phyloP scores from a whole-genome alignment of 768 basidiomycete genomes.

The Amanita subjunquillea region DNA sequence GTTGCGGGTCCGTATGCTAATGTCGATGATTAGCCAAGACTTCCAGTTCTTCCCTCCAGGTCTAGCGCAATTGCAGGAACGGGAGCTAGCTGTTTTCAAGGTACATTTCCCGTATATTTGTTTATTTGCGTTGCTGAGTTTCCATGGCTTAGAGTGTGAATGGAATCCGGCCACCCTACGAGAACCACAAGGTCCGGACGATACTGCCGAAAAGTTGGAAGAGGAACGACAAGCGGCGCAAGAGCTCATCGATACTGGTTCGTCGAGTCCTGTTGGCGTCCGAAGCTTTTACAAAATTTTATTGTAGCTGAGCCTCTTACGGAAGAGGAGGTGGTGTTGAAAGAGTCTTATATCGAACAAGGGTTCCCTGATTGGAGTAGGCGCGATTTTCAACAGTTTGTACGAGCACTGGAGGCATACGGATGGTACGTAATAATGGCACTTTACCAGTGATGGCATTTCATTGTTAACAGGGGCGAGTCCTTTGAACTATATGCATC shows the following conservation, averaged over 20 bases:
- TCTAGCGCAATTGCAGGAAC: slow-evolving; percentile 74
- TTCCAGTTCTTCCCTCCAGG: slow-evolving; percentile 93
- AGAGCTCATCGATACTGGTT: slow-evolving; percentile 81
- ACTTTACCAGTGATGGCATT: not conserved
- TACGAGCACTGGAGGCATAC: slow-evolving; percentile 52
- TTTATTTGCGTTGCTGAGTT: not conserved
- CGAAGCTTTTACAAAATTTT: not conserved
- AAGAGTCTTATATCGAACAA: slow-evolving; percentile 63
- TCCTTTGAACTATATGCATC: slow-evolving; percentile 59
- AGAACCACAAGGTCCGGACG: slow-evolving; percentile 59
- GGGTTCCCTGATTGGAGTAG: slow-evolving; percentile 92
- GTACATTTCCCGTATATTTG: slow-evolving; percentile 21
- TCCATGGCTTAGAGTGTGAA: slow-evolving; percentile 40
- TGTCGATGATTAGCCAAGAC: slow-evolving; percentile 53
- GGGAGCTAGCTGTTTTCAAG: slow-evolving; percentile 76
- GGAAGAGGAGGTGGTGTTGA: slow-evolving; percentile 76
- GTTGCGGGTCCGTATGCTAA: slow-evolving; percentile 2
- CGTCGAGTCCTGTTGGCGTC: not conserved
- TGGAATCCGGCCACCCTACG: slow-evolving; percentile 55
- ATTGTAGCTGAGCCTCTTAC: slow-evolving; percentile 74
- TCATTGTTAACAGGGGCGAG: slow-evolving; percentile 37
- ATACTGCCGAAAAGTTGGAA: slow-evolving; percentile 79
- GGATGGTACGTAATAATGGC: slow-evolving; percentile 52
- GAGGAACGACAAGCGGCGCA: slow-evolving; percentile 73
- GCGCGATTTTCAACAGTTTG: slow-evolving; percentile 88